A percentile compares a stretch with the other conserved stretches of the same genome.
Evolutionary conservation across 345 rosid species (phyloP).

Genomic region (Cardamine occulta): DNA sequence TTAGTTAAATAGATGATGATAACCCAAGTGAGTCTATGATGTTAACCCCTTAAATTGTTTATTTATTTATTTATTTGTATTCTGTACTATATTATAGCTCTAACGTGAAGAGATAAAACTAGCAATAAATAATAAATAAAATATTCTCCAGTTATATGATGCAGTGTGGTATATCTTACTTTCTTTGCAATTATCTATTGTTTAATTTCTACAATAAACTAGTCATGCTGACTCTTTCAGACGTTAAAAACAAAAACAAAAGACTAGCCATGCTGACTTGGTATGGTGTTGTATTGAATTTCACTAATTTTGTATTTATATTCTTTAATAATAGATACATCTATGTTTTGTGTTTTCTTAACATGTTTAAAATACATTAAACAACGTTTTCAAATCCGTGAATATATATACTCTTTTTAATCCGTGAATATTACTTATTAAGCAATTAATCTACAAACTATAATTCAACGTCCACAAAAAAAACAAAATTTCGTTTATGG

Average conservation of each 20-base stretch:
- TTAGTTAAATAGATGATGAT: slow-evolving; percentile 25
- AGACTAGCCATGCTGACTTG: not conserved
- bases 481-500: slow-evolving; percentile 1
- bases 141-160: slow-evolving; percentile 12
- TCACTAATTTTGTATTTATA: not conserved
- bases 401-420: not conserved
- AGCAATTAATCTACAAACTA: not conserved
- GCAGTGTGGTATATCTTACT: slow-evolving; percentile 14
- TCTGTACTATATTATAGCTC: slow-evolving; percentile 31
- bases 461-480: not conserved
- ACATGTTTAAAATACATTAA: not conserved
- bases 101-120: slow-evolving; percentile 46
- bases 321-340: not conserved
- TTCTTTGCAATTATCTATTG: slow-evolving; percentile 12
- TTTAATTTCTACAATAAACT: slow-evolving; percentile 12
- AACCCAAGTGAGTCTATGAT: slow-evolving; percentile 37
- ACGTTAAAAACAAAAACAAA: not conserved
- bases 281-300: not conserved
- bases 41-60: slow-evolving; percentile 12
- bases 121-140: not conserved
- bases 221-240: slow-evolving; percentile 18
- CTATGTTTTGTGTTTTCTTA: not conserved
- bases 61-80: not conserved
- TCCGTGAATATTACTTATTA: not conserved
- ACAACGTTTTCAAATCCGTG: not conserved